Conservation (phyloP, 192 early-diverging fungal species). For the Coemansia sp. region DNA sequence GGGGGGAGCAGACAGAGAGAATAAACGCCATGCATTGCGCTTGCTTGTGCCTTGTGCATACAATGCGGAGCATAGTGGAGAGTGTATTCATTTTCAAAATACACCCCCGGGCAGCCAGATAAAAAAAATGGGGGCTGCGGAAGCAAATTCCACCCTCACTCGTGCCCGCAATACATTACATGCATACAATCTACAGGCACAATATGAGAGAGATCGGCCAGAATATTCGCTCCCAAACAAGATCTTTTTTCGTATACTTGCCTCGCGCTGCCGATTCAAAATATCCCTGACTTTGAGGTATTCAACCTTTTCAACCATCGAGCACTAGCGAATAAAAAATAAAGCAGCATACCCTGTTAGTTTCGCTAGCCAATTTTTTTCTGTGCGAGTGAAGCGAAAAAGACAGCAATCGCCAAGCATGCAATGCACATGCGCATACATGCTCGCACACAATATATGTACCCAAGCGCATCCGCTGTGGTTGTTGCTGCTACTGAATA, state of each 20-base stretch:
- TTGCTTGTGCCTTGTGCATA: slow-evolving; percentile 8
- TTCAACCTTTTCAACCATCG: slow-evolving; percentile 87
- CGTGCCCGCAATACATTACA: slow-evolving; percentile 3
- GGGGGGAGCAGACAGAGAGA: too few species aligned
- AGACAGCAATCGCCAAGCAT: slow-evolving; percentile 1
- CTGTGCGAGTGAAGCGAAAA: neutral
- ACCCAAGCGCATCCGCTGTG: neutral
- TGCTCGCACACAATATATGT: neutral
- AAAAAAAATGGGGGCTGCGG: neutral
- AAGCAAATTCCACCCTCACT: neutral
- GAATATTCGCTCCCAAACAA: neutral
- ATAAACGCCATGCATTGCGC: neutral
- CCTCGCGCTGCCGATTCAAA: slow-evolving; percentile 71
- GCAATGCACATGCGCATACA: slow-evolving; percentile 19
- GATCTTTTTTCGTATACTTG: slow-evolving; percentile 14
- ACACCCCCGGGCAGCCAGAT: neutral
- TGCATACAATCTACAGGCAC: slow-evolving; percentile 11
- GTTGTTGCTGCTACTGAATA: neutral
- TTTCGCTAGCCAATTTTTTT: neutral
- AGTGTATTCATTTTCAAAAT: neutral
- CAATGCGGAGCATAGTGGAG: neutral
- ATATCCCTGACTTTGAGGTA: slow-evolving; percentile 78
- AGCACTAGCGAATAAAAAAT: slow-evolving; percentile 63
- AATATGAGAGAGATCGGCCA: neutral
- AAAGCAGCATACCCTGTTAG: neutral